phyloP scores from a whole-genome alignment of 1,284 basidiomycete species.

The Naganishia sp. region DNA sequence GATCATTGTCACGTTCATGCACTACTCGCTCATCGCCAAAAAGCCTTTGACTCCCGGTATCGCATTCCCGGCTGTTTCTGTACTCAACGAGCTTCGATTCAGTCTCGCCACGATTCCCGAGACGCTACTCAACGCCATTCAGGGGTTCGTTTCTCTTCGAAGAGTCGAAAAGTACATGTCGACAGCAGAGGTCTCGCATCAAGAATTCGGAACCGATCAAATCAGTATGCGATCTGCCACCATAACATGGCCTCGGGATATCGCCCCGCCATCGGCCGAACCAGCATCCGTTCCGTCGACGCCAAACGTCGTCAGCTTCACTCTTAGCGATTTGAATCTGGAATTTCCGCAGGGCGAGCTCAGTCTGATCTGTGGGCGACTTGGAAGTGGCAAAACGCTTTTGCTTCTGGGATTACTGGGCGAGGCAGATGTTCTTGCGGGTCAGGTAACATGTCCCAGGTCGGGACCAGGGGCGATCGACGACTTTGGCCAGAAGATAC shows the following conservation, averaged over 20 bases:
- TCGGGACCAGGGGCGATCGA: slow-evolving; percentile 78
- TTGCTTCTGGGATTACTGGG: slow-evolving; percentile 79
- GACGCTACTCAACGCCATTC: slow-evolving; percentile 82
- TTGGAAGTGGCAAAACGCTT: slow-evolving; percentile 72
- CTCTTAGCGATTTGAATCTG: slow-evolving; percentile 74
- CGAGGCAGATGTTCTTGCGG: slow-evolving; percentile 81
- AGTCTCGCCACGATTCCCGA: slow-evolving; percentile 70
- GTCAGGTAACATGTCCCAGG: slow-evolving; percentile 68
- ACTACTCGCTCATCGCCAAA: slow-evolving; percentile 64
- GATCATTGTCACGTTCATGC: slow-evolving; percentile 56
- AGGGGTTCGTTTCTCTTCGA: slow-evolving; percentile 79
- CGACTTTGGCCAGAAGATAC: slow-evolving; percentile 54
- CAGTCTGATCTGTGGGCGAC: slow-evolving; percentile 72
- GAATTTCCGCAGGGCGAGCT: slow-evolving; percentile 76
- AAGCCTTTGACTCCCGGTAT: slow-evolving; percentile 74
- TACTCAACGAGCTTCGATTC: slow-evolving; percentile 78
- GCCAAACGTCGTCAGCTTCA: slow-evolving; percentile 60
- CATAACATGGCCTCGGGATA: slow-evolving; percentile 81
- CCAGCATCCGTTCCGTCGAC: slow-evolving; percentile 59
- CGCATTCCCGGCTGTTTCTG: slow-evolving; percentile 71
- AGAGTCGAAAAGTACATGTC: slow-evolving; percentile 88
- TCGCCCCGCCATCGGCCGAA: slow-evolving; percentile 5
- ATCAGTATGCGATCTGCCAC: slow-evolving; percentile 81
- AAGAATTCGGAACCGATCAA: slow-evolving; percentile 61
- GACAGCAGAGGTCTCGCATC: slow-evolving; percentile 66